These are phyloP conservation scores for Linaria vulgaris DNA, from an alignment of 257 asterid species.

Conservation along the genomic window DNA sequence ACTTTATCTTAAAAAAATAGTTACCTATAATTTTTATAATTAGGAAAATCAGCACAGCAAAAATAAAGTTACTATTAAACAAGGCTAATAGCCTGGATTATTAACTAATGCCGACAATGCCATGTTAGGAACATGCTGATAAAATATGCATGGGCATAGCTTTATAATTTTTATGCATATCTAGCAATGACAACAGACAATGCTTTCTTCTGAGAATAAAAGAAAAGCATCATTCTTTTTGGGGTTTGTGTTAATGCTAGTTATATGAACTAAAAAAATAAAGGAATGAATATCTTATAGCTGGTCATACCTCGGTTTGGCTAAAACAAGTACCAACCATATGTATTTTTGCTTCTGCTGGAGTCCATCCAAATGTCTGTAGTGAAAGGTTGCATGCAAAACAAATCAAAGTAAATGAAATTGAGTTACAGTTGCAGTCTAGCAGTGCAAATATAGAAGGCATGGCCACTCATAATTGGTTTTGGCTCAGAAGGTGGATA, in stretches of 20 bases:
- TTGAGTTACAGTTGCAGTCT: conserved; percentile 4
- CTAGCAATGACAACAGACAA: conserved; percentile 4
- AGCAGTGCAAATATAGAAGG: not conserved
- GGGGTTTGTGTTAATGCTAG: not conserved
- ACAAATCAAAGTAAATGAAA: conserved; percentile 18
- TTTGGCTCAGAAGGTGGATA: conserved; percentile 1
- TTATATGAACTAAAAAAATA: conserved; percentile 19
- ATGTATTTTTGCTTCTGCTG: conserved; percentile 86
- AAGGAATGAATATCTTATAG: conserved; percentile 12
- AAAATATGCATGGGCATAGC: conserved; percentile 18
- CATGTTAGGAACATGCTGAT: conserved; percentile 1
- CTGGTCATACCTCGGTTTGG: conserved; percentile 67
- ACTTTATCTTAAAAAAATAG: not conserved
- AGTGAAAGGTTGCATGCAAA: conserved; percentile 25
- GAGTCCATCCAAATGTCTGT: conserved; percentile 95
- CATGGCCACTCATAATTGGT: not conserved
- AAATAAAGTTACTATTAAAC: conserved; percentile 1
- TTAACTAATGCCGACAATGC: conserved; percentile 1
- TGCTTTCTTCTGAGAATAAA: not conserved
- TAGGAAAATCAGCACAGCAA: not conserved
- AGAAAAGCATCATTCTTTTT: not conserved
- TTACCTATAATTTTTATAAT: not conserved
- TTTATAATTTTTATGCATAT: not conserved
- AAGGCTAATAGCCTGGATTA: conserved; percentile 3
- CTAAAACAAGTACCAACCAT: conserved; percentile 75